phyloP scores from a whole-genome alignment of 2,329 filamentous ascomycete species.

The Sporothrix sp. region DNA sequence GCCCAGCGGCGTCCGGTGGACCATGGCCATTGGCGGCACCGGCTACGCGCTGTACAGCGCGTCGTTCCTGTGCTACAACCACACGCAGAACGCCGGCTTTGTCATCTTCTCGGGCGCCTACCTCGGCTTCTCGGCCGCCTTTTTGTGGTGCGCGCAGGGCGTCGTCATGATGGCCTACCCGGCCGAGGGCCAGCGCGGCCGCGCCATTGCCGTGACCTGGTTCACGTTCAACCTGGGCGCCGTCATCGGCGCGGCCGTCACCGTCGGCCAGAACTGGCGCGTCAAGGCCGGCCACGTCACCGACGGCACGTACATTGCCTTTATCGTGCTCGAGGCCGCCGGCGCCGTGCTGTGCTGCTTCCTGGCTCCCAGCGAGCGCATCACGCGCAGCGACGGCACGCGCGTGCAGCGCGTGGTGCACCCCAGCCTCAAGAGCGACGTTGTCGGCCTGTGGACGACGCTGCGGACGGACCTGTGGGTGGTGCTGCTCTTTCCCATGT shows the following conservation, averaged over 20 bases:
- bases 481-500: slow-evolving; percentile 52
- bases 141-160: slow-evolving; percentile 69
- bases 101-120: slow-evolving; percentile 64
- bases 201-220: slow-evolving; percentile 12
- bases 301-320: slow-evolving; percentile 21
- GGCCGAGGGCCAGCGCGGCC: slow-evolving; percentile 7
- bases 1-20: slow-evolving; percentile 46
- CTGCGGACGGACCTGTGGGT: slow-evolving; percentile 2
- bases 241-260: slow-evolving; percentile 21
- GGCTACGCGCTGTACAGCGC: slow-evolving; percentile 64
- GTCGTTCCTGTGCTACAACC: slow-evolving; percentile 57
- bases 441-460: slow-evolving; percentile 6
- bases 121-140: slow-evolving; percentile 62
- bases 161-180: slow-evolving; percentile 59
- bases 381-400: slow-evolving; percentile 9
- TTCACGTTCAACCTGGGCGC: slow-evolving; percentile 20
- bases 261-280: slow-evolving; percentile 18
- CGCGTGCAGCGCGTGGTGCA: slow-evolving; percentile 5
- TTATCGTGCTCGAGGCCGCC: slow-evolving; percentile 21
- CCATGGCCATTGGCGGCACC: slow-evolving; percentile 57
- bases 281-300: slow-evolving; percentile 15
- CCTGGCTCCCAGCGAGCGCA: slow-evolving; percentile 13
- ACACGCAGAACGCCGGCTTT: slow-evolving; percentile 55
- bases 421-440: slow-evolving; percentile 7
- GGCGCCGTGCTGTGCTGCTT: slow-evolving; percentile 17